These are phyloP conservation scores for Aspergillus baeticus DNA, from an alignment of 495 filamentous ascomycete species.

Conservation along the genomic window DNA sequence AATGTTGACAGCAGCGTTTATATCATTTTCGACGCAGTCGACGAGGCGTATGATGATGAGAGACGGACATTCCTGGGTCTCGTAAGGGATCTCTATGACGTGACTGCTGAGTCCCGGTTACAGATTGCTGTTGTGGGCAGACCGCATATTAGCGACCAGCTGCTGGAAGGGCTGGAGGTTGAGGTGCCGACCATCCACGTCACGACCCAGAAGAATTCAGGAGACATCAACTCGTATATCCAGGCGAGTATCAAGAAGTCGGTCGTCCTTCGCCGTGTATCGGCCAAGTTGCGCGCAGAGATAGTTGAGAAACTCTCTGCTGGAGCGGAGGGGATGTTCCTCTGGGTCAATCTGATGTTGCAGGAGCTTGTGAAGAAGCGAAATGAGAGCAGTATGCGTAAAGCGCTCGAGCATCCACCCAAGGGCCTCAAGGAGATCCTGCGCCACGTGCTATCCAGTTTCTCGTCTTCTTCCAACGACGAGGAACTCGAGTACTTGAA, in stretches of 20 bases:
- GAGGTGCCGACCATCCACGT: slow-evolving; percentile 30
- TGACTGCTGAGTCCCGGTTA: slow-evolving; percentile 4
- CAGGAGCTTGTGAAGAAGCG: slow-evolving; percentile 31
- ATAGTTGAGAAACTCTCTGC: slow-evolving; percentile 27
- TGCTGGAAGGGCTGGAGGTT: slow-evolving; percentile 21
- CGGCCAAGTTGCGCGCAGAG: slow-evolving; percentile 22
- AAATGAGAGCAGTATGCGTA: slow-evolving; percentile 23
- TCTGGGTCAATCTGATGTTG: slow-evolving; percentile 36
- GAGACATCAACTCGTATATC: slow-evolving; percentile 32
- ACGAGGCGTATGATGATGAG: slow-evolving; percentile 31
- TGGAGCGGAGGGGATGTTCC: slow-evolving; percentile 37
- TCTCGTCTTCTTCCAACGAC: slow-evolving; percentile 21
- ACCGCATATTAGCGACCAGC: slow-evolving; percentile 25
- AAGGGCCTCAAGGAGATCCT: slow-evolving; percentile 31
- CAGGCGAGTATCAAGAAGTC: slow-evolving; percentile 26
- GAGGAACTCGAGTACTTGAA: slow-evolving; percentile 31
- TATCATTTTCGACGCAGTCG: slow-evolving; percentile 34
- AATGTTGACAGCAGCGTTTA: slow-evolving; percentile 21
- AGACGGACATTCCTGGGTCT: slow-evolving; percentile 21
- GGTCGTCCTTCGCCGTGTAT: slow-evolving; percentile 17
- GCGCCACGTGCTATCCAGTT: slow-evolving; percentile 28
- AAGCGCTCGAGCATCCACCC: slow-evolving; percentile 27
- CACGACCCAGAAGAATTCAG: slow-evolving; percentile 26
- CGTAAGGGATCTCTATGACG: slow-evolving; percentile 13
- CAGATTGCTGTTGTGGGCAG: slow-evolving; percentile 30